Evolutionary conservation across 2,329 filamentous ascomycete genomes (phyloP), one percentile per base, ranked within the genome.

Genomic region (Fusarium veterinarium): DNA sequence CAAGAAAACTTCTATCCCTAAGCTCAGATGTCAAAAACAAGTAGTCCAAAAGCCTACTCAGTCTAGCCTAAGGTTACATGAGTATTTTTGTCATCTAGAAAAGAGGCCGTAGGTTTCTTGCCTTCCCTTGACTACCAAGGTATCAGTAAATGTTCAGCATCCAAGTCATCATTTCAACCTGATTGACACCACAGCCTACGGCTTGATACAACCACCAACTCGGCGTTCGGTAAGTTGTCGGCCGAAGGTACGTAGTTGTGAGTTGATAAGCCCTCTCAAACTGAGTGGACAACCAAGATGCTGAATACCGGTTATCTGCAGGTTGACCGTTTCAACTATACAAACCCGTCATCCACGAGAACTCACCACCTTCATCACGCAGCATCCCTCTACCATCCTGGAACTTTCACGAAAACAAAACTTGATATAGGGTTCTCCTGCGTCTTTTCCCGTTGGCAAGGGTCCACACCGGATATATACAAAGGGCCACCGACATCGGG

Each of bases 251-350:
- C n/a, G 19, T 51, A 44, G 45, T 13, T 33, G 46, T 7, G 38
- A 45, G 23, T 53, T 44, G 64, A 73, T 67, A 70, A 71, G 62
- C 33, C 56, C 28, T 45, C 42, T 35, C 19, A 42, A 23, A 46
- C 31, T 51, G 25, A 60, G 60, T 71, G 70, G 61, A 62, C 41
- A 55, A 35, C 14, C 16, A 25, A 52, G 20, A 52, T 35, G 45
- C 42, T 51, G 20, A 60, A 60, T 49, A 48, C 58, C 52, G 60
- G 55, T 55, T 58, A 56, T 55, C 60, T 73, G 57, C 69, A 67
- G 45, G 31, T 41, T 49, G 30, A 30, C 42, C 52, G 63, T 73
- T 67, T 62, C 66, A 67, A 57, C 46, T 35, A 56, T 31, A 55
- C 38, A 51, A 53, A 56, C 30, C 68, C 59, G 66, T 72, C 63